Evolutionary conservation across 108 stramenopile species (phyloP).

Genomic region (Craspedostauros australis): DNA sequence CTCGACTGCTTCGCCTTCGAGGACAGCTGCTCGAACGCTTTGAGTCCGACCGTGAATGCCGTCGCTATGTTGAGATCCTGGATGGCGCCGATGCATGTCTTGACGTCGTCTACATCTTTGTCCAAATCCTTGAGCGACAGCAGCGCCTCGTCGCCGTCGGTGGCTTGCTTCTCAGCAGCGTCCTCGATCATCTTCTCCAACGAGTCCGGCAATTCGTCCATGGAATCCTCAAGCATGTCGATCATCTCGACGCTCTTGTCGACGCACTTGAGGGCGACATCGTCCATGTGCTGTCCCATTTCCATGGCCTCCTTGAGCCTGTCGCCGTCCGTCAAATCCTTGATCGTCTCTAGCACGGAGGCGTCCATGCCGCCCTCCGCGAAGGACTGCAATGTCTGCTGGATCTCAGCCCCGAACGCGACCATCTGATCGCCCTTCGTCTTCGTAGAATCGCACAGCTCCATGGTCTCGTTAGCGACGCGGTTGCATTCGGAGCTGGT

Average conservation of each 20-base stretch:
- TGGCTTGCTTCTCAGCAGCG: constrained; percentile 12
- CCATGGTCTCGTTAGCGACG: constrained; percentile 13
- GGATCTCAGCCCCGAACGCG: constrained; percentile 9
- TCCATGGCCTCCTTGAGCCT: constrained; percentile 19
- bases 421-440: constrained; percentile 16
- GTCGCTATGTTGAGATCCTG: constrained; percentile 34
- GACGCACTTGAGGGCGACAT: constrained; percentile 26
- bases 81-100: constrained; percentile 34
- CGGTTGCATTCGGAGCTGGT: constrained; percentile 1
- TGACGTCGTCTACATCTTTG: constrained; percentile 31
- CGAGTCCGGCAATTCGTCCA: constrained; percentile 36
- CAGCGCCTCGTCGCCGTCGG: constrained; percentile 23
- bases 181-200: constrained; percentile 35
- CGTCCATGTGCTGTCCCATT: constrained; percentile 31
- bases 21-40: constrained; percentile 34
- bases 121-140: constrained; percentile 15
- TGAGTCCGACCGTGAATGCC: constrained; percentile 31
- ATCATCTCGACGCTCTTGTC: constrained; percentile 40
- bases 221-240: constrained; percentile 28
- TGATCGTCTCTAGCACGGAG: constrained; percentile 34
- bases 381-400: constrained; percentile 1
- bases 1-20: constrained; percentile 27
- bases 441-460: constrained; percentile 13
- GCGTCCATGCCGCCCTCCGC: constrained; percentile 11
- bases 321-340: constrained; percentile 46